Evolutionary conservation across 2,329 filamentous ascomycete species (phyloP), one percentile per base, ranked within the genome.

Genomic region (Xylaria sp.): DNA sequence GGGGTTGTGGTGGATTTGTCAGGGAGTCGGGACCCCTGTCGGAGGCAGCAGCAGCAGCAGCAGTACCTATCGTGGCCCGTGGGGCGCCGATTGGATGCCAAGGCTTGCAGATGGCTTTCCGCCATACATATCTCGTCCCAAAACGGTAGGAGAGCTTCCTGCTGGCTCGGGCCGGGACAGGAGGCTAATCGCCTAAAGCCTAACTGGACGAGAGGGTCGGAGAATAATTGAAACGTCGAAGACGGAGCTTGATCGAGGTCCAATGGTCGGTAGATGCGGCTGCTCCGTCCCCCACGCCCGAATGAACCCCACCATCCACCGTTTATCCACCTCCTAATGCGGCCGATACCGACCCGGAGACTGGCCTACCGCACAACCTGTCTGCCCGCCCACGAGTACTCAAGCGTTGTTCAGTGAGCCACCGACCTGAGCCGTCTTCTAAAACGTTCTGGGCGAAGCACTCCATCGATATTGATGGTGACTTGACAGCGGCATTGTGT

Each of bases 21-120:
- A 34, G 11, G n/a, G 18, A 17, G 38, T 17, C 38, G 7, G 16
- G 19, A 20, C 18, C 41, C 50, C 19, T 29, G 38, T 18, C 26
- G 41, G 40, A 39, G 17, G 24, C 26, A 48, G 46, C 34, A 39
- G n/a, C n/a, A 43, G 42, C 37, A 11, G 29, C 29, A 34, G 29
- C 29, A n/a, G n/a, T n/a, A n/a, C n/a, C n/a, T n/a, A n/a, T n/a
- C n/a, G n/a, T n/a, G 29, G 4, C 40, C 22, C 26, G 26, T 42
- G 37, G 19, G 20, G 21, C 47, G 56, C 40, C 50, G 52, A 60
- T 60, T 58, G 52, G 58, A 39, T 58, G 52, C 48, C 50, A 44
- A 43, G 13, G n/a, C 17, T 57, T 57, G 54, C 49, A 57, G 47
- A 42, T 54, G 45, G 20, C 24, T 20, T 42, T 16, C 47, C 29